A percentile compares a stretch with the other conserved stretches of the same genome.
These are phyloP conservation scores for Hortaea sp. DNA, from an alignment of 2,329 filamentous ascomycete genomes.

Conservation along the genomic window DNA sequence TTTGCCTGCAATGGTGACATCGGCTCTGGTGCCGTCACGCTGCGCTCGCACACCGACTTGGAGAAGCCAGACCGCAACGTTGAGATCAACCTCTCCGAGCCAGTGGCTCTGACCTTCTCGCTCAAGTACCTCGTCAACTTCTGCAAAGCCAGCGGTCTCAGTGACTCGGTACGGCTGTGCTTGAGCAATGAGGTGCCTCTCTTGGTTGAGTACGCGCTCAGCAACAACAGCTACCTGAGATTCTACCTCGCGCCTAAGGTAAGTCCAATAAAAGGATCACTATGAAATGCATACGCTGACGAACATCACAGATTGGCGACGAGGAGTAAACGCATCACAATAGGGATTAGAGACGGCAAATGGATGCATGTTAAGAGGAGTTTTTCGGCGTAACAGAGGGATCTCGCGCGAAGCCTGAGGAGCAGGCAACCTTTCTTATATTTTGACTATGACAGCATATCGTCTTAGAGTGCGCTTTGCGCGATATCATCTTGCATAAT, in stretches of 20 bases:
- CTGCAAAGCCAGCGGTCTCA: conserved; percentile 90
- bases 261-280: conserved; percentile 21
- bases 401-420: neutral
- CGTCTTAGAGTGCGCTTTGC: neutral
- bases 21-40: conserved; percentile 84
- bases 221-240: conserved; percentile 76
- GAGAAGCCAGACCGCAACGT: conserved; percentile 83
- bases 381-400: neutral
- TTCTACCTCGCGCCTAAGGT: conserved; percentile 99
- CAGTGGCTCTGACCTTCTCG: conserved; percentile 90
- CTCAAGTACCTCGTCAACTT: conserved; percentile 99
- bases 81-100: conserved; percentile 82
- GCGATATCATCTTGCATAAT: neutral
- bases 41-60: conserved; percentile 77
- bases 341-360: neutral
- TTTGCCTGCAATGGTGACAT: conserved; percentile 92
- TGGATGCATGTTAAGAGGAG: neutral
- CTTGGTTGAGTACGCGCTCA: conserved; percentile 80
- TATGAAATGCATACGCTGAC: neutral
- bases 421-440: neutral
- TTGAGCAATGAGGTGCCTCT: conserved; percentile 94
- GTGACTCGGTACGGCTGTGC: conserved; percentile 75
- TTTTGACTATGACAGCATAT: neutral
- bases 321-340: conserved; percentile 30
- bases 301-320: conserved; percentile 53